Evolutionary conservation across 306 rosid genomes (phyloP), one percentile per base, ranked within the genome.

Genomic region (Hippophae rhamnoides): DNA sequence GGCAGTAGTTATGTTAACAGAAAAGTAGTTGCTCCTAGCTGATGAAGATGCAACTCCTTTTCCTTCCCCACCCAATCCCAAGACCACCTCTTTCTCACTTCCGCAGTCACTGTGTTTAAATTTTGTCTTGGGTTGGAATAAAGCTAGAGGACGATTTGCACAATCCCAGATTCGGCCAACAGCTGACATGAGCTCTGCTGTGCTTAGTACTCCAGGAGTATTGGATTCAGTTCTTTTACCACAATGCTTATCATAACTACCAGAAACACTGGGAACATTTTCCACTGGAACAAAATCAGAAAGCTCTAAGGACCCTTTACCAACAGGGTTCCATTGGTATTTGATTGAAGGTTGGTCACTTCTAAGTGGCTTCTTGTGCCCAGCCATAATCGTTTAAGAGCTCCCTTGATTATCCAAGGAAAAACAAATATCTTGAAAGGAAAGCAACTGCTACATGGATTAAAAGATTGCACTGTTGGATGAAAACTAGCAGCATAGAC

Each of bases 151-250:
- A 27, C 75, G 72, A 78, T 81, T 78, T 18, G 92, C 95, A 62
- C 74, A 76, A 83, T 78, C 77, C 84, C 89, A 85, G 74, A 85
- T 59, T 66, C 74, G 89, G 52, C 95, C 84, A 40, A 83, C 66
- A 10, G 83, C 77, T 40, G 89, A 71, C 72, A 83, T 71, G 56
- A 92, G 78, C 69, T 69, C 84, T 69, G 82, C 43, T 0, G 79
- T 85, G 78, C 74, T 83, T 68, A 85, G 60, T 65, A 85, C 50
- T 70, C 69, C 73, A 9, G 74, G 73, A 56, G 93, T 57, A 69
- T 78, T 83, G 6, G 55, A 50, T 47, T 64, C 70, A 7, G 72
- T 64, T 50, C 31, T 64, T 62, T 47, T 70, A 69, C 61, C 43
- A 74, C 67, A 48, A 45, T 75, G 63, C 69, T 74, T 71, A 50